Conservation (phyloP, 208 protist genomes). For the Leishmania martiniquensis region DNA sequence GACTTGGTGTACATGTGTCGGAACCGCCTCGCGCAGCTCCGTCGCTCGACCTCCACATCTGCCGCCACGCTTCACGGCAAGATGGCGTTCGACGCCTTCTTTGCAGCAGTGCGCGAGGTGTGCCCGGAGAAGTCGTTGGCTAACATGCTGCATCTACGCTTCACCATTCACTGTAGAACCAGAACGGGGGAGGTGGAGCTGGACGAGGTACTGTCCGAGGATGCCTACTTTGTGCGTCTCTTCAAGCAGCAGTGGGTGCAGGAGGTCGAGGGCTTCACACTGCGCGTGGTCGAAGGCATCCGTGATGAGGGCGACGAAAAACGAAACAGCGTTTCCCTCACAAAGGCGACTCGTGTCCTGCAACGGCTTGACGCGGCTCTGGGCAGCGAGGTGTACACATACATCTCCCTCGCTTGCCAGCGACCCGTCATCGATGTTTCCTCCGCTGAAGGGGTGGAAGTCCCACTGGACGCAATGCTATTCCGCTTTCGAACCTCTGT, state of each 20-base stretch:
- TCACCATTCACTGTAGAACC: constrained; percentile 36
- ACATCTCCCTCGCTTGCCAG: constrained; percentile 64
- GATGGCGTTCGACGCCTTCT: constrained; percentile 42
- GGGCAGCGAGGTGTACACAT: constrained; percentile 44
- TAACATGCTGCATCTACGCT: constrained; percentile 78
- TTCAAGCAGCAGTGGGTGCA: constrained; percentile 70
- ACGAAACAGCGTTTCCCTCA: constrained; percentile 44
- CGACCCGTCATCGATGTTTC: constrained; percentile 69
- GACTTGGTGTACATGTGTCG: constrained; percentile 53
- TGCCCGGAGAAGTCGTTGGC: constrained; percentile 73
- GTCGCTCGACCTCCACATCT: constrained; percentile 6
- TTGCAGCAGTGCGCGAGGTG: constrained; percentile 44
- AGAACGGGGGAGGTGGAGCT: constrained; percentile 19
- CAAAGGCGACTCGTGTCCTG: constrained; percentile 50
- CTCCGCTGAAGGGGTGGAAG: constrained; percentile 38
- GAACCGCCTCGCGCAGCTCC: constrained; percentile 43
- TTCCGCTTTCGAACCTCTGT: constrained; percentile 62
- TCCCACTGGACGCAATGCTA: constrained; percentile 58
- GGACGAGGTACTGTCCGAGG: constrained; percentile 17
- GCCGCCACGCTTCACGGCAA: constrained; percentile 12
- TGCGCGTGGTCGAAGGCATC: constrained; percentile 70
- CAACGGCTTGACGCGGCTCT: constrained; percentile 45
- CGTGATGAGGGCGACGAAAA: constrained; percentile 46
- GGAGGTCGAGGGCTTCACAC: constrained; percentile 80
- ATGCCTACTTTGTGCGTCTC: constrained; percentile 70